phyloP scores from a whole-genome alignment of 257 asterid genomes.

The Coffea canephora region DNA sequence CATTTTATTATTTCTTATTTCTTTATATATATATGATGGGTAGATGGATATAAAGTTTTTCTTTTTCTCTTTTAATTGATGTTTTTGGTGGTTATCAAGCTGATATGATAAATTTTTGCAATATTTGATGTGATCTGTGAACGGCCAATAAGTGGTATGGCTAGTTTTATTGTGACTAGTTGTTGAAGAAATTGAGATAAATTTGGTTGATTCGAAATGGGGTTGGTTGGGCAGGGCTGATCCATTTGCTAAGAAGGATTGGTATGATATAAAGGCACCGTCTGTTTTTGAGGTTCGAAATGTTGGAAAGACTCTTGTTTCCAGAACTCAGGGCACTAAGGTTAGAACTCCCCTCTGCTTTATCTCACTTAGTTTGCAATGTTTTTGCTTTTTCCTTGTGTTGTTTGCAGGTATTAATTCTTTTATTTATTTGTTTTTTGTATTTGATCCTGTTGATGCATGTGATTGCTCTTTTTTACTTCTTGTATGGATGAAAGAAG shows the following conservation, averaged over 20 bases:
- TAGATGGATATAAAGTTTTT: neutral
- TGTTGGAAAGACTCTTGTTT: slow-evolving; percentile 38
- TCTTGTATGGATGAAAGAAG: neutral
- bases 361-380: neutral
- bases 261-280: slow-evolving; percentile 42
- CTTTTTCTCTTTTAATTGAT: too few relatives aligned
- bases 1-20: neutral
- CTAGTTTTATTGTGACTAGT: neutral
- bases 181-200: neutral
- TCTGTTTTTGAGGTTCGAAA: slow-evolving; percentile 27
- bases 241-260: slow-evolving; percentile 35
- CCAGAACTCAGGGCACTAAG: slow-evolving; percentile 46
- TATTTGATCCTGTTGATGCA: neutral
- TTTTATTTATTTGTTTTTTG: neutral
- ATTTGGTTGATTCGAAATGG: neutral
- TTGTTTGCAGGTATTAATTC: neutral
- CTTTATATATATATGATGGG: neutral
- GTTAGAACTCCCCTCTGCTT: neutral
- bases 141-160: neutral
- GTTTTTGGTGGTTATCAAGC: neutral
- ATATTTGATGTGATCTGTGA: neutral
- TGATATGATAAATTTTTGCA: neutral
- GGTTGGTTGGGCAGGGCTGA: neutral
- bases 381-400: neutral
- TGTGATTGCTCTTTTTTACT: neutral